phyloP scores from a whole-genome alignment of 164 flowering plant species.

The Macadamia tetraphylla region DNA sequence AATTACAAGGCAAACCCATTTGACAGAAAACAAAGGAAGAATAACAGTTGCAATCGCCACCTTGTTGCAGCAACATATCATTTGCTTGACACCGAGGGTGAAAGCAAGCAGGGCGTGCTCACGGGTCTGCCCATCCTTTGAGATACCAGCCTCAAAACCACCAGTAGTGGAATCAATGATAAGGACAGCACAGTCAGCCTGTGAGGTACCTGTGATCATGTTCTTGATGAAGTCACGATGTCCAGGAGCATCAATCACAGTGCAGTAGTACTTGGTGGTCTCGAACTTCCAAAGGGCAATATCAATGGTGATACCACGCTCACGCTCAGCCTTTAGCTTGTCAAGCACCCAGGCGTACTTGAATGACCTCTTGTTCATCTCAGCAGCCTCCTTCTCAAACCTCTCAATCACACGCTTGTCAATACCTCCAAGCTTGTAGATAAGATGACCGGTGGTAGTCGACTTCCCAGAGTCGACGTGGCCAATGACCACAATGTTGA shows the following conservation, averaged over 20 bases:
- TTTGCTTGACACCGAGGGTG: constrained; percentile 77
- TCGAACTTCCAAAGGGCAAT: constrained; percentile 83
- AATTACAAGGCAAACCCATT: neutral
- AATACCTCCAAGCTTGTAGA: constrained; percentile 85
- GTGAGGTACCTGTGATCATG: constrained; percentile 85
- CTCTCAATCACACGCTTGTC: constrained; percentile 92
- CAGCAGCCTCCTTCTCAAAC: constrained; percentile 89
- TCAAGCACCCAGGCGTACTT: constrained; percentile 84
- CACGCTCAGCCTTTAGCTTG: constrained; percentile 87
- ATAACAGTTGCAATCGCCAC: constrained; percentile 12
- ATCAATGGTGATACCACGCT: constrained; percentile 83
- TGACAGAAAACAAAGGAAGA: neutral
- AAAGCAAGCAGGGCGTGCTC: constrained; percentile 80
- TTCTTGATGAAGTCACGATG: constrained; percentile 86
- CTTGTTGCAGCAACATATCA: constrained; percentile 88
- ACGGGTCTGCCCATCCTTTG: constrained; percentile 90
- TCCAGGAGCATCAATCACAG: constrained; percentile 85
- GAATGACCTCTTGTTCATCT: constrained; percentile 88
- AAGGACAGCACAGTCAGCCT: constrained; percentile 81
- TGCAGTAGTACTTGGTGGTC: constrained; percentile 85
- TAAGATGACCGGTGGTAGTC: constrained; percentile 71
- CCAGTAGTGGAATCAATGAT: constrained; percentile 83
- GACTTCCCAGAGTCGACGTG: constrained; percentile 76
- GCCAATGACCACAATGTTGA: constrained; percentile 67
- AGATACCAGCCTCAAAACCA: constrained; percentile 85